phyloP scores from a whole-genome alignment of 2,329 filamentous ascomycete species.

The Fusarium luffae region DNA sequence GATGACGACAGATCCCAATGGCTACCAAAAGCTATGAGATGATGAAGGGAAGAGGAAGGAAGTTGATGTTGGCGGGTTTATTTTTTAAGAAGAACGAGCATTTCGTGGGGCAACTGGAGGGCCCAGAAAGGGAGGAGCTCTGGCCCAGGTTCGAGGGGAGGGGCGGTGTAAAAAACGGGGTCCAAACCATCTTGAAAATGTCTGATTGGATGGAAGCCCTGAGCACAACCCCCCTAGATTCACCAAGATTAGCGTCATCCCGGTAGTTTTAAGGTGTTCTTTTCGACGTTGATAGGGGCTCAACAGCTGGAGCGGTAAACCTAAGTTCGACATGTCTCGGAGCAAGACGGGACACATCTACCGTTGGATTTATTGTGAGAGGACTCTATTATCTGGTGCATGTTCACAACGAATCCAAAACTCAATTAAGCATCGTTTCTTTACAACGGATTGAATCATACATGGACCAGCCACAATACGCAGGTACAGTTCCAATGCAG shows the following conservation, averaged over 20 bases:
- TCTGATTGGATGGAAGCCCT: conserved; percentile 17
- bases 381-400: not conserved
- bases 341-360: conserved; percentile 3
- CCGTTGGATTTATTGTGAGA: not conserved
- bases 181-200: not conserved
- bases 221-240: conserved; percentile 9
- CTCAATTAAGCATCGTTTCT: not conserved
- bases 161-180: conserved; percentile 37
- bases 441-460: conserved; percentile 3
- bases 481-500: conserved; percentile 32
- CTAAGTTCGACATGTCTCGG: conserved; percentile 19
- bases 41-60: conserved; percentile 30
- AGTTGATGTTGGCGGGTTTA: conserved; percentile 29
- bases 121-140: conserved; percentile 33
- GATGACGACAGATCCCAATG: conserved; percentile 46
- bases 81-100: conserved; percentile 33
- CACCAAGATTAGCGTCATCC: conserved; percentile 22
- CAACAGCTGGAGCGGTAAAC: conserved; percentile 1
- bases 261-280: conserved; percentile 34
- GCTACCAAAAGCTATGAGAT: conserved; percentile 37
- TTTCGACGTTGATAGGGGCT: conserved; percentile 23
- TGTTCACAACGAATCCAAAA: not conserved
- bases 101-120: conserved; percentile 34
- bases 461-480: conserved; percentile 24
- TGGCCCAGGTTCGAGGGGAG: conserved; percentile 27